Conservation (phyloP, 139 green algal species). For the Nannochloris sp. region DNA sequence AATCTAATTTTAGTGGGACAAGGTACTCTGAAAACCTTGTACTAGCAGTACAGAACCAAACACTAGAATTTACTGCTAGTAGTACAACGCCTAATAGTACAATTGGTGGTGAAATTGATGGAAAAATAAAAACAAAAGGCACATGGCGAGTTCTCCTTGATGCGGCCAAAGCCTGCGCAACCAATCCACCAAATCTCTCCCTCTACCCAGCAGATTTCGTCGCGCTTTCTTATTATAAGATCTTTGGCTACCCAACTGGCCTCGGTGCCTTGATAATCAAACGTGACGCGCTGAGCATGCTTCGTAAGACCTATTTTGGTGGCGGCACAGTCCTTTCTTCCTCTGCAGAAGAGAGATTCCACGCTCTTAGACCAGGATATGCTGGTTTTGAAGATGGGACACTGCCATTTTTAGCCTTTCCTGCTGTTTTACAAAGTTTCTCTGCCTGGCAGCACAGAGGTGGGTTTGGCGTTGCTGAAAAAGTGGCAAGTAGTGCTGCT, state of each 20-base stretch:
- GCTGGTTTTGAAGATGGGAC: slow-evolving; percentile 83
- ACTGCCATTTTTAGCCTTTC: slow-evolving; percentile 59
- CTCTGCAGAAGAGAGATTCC: slow-evolving; percentile 36
- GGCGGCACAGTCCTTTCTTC: slow-evolving; percentile 67
- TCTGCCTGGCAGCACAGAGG: slow-evolving; percentile 30
- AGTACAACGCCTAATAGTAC: not conserved
- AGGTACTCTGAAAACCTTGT: slow-evolving; percentile 30
- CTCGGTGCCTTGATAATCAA: slow-evolving; percentile 76
- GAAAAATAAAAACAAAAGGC: not conserved
- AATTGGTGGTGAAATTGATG: too few species aligned
- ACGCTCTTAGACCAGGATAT: slow-evolving; percentile 32
- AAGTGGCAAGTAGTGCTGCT: slow-evolving; percentile 13
- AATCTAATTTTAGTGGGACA: slow-evolving; percentile 83
- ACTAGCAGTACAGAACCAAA: slow-evolving; percentile 12
- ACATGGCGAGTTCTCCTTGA: slow-evolving; percentile 76
- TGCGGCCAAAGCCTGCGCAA: slow-evolving; percentile 76
- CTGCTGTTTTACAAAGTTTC: slow-evolving; percentile 44
- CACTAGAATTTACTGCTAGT: not conserved
- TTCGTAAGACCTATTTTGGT: slow-evolving; percentile 76
- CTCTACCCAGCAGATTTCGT: slow-evolving; percentile 65
- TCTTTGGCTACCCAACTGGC: slow-evolving; percentile 73
- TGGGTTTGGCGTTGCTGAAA: slow-evolving; percentile 23
- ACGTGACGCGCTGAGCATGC: slow-evolving; percentile 34
- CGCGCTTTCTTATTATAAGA: slow-evolving; percentile 90
- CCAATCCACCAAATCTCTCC: slow-evolving; percentile 67